phyloP scores from a whole-genome alignment of 2,329 filamentous ascomycete genomes.

The Paraphoma sp. region DNA sequence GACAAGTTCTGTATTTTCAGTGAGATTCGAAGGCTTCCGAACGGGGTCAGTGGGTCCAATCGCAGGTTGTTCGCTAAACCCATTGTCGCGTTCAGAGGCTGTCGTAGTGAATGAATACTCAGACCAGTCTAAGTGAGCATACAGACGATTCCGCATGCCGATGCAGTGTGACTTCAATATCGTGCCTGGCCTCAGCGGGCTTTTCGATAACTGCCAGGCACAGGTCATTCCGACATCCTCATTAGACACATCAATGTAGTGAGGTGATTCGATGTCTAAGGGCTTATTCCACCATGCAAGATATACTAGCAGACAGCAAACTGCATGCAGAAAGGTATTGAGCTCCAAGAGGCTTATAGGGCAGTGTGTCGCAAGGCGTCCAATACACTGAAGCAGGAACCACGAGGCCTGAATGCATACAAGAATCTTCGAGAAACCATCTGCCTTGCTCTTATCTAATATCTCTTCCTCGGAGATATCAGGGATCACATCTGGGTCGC shows the following conservation, averaged over 20 bases:
- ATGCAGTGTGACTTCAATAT: no score
- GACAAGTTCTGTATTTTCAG: no score
- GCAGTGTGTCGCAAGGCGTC: slow-evolving; percentile 15
- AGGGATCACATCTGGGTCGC: neutral
- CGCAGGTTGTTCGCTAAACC: no score
- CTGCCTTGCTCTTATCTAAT: slow-evolving; percentile 14
- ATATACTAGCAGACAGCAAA: slow-evolving; percentile 38
- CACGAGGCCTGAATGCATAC: slow-evolving; percentile 32
- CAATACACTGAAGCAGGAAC: slow-evolving; percentile 32
- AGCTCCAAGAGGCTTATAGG: slow-evolving; percentile 63
- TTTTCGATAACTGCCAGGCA: neutral
- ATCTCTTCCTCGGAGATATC: slow-evolving; percentile 5
- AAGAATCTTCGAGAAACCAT: slow-evolving; percentile 23
- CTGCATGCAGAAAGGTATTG: slow-evolving; percentile 62
- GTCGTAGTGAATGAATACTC: no score
- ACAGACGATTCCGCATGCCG: no score
- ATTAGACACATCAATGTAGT: neutral
- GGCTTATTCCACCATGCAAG: slow-evolving; percentile 42
- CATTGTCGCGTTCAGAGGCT: no score
- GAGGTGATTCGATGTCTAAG: slow-evolving; percentile 20
- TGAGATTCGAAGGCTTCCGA: no score
- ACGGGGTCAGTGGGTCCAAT: no score
- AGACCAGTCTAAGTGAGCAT: no score
- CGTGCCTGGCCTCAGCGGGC: no score
- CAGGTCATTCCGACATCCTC: neutral